Evolutionary conservation across 208 protist genomes (phyloP).

Genomic region (Leishmania turanica): DNA sequence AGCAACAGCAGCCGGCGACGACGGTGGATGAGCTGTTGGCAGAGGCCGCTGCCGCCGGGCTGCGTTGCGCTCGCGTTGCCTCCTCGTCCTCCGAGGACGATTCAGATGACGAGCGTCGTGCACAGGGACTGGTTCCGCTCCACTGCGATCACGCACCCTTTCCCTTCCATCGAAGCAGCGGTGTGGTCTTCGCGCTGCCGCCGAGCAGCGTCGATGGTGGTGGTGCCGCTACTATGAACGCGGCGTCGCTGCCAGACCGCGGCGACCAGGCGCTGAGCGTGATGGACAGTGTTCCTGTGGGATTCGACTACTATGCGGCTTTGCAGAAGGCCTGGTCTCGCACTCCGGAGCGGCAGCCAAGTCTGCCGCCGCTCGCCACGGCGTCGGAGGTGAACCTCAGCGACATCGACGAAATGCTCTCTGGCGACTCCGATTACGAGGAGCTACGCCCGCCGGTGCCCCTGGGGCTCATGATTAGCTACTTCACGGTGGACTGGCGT

Average conservation of each 20-base stretch:
- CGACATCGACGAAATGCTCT: conserved; percentile 32
- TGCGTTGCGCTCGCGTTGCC: background rate
- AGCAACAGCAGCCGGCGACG: background rate
- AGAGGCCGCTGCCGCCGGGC: conserved; percentile 11
- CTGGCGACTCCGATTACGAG: conserved; percentile 26
- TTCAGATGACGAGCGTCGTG: conserved; percentile 14
- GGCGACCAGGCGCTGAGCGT: background rate
- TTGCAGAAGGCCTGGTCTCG: conserved; percentile 34
- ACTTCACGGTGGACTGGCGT: conserved; percentile 68
- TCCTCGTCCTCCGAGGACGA: background rate
- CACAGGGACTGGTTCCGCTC: conserved; percentile 27
- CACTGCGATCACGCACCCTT: conserved; percentile 31
- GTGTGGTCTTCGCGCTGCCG: conserved; percentile 22
- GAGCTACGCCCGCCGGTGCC: conserved; percentile 61
- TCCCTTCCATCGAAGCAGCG: conserved; percentile 30
- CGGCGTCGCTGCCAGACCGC: background rate
- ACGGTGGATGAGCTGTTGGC: background rate
- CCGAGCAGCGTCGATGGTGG: background rate
- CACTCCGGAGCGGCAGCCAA: conserved; percentile 22
- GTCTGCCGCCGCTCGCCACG: conserved; percentile 25
- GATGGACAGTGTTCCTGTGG: conserved; percentile 18
- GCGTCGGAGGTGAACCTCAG: conserved; percentile 29
- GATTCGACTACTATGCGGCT: conserved; percentile 31
- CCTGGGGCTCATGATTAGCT: conserved; percentile 61
- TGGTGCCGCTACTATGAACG: background rate